phyloP scores from a whole-genome alignment of 345 rosid genomes.

The Erodium maritimum region DNA sequence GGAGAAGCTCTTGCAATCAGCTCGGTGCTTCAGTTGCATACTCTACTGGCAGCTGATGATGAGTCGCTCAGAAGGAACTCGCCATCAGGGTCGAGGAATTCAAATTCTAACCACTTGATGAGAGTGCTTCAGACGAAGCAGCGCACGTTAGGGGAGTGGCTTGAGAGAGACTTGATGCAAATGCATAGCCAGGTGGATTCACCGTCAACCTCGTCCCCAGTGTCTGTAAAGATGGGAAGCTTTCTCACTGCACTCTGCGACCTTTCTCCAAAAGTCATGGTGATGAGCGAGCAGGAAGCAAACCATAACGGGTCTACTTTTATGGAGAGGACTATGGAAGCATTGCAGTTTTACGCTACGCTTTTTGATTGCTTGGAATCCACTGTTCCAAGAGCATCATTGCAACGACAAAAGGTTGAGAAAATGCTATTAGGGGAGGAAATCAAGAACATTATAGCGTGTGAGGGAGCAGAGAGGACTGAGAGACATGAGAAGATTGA shows the following conservation, averaged over 20 bases:
- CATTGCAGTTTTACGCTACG: constrained; percentile 48
- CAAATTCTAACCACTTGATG: constrained; percentile 18
- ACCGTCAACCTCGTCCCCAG: constrained; percentile 29
- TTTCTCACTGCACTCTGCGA: constrained; percentile 39
- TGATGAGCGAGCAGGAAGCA: constrained; percentile 56
- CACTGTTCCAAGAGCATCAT: constrained; percentile 33
- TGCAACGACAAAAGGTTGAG: constrained; percentile 54
- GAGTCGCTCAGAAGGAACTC: constrained; percentile 30
- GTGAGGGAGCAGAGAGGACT: constrained; percentile 53
- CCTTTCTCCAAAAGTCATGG: constrained; percentile 56
- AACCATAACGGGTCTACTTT: constrained; percentile 38
- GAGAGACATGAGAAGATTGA: constrained; percentile 68
- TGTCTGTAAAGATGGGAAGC: constrained; percentile 29
- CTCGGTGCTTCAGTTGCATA: constrained; percentile 57
- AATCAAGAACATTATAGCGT: constrained; percentile 55
- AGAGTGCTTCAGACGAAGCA: constrained; percentile 28
- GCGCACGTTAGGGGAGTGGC: constrained; percentile 52
- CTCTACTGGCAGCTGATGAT: constrained; percentile 45
- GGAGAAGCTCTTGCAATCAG: constrained; percentile 71
- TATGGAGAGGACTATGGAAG: constrained; percentile 49
- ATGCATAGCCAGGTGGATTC: constrained; percentile 32
- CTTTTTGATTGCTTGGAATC: constrained; percentile 63
- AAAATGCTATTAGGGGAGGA: constrained; percentile 68
- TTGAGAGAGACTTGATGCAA: constrained; percentile 35
- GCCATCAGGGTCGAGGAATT: constrained; percentile 22